Evolutionary conservation across 768 basidiomycete species (phyloP).

Genomic region (Crucibulum laeve): DNA sequence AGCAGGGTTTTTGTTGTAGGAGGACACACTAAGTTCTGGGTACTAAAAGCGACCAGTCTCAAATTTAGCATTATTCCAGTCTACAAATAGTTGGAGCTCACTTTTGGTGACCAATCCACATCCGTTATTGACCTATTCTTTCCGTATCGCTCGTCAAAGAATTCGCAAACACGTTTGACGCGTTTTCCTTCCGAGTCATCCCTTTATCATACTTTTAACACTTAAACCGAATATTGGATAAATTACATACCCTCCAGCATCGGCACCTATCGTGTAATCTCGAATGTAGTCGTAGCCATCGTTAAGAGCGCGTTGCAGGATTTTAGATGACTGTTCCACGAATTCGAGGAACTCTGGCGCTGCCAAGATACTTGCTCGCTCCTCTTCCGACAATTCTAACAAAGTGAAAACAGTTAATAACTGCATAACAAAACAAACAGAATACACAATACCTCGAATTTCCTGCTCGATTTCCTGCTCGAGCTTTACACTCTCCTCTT

Average conservation of each 20-base stretch:
- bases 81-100: conserved; percentile 19
- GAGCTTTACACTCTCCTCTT: conserved; percentile 78
- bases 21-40: conserved; percentile 91
- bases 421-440: not conserved
- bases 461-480: conserved; percentile 86
- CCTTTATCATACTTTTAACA: conserved; percentile 29
- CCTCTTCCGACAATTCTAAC: conserved; percentile 83
- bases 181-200: conserved; percentile 89
- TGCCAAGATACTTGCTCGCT: conserved; percentile 74
- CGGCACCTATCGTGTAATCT: conserved; percentile 91
- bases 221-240: not conserved
- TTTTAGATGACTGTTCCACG: conserved; percentile 91
- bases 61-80: not conserved
- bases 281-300: conserved; percentile 96
- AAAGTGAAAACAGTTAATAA: not conserved
- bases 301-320: conserved; percentile 90
- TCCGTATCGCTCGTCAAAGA: conserved; percentile 86
- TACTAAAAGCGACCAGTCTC: conserved; percentile 50
- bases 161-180: conserved; percentile 91
- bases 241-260: conserved; percentile 67
- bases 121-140: conserved; percentile 95
- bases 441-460: conserved; percentile 55
- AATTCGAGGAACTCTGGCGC: conserved; percentile 92
- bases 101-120: conserved; percentile 97
- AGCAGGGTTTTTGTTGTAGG: conserved; percentile 96